Conservation (phyloP, 306 rosid species). For the Vigna radiata region DNA sequence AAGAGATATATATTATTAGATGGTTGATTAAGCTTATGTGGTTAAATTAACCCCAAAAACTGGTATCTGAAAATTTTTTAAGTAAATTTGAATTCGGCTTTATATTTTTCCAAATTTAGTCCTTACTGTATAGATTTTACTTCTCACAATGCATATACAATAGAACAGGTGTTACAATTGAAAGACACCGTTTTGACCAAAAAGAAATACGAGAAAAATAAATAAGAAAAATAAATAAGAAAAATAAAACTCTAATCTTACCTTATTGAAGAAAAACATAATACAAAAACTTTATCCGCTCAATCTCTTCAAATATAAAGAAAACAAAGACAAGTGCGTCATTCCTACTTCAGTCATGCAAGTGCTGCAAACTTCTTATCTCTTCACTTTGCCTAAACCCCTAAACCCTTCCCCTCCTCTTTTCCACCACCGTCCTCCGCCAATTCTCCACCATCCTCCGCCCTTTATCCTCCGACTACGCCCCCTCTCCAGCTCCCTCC, state of each 20-base stretch:
- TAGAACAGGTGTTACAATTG: too few species aligned
- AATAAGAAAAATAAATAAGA: neutral
- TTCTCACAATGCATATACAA: too few species aligned
- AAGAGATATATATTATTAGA: too few species aligned
- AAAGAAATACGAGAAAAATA: neutral
- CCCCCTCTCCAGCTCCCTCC: slow-evolving; percentile 33
- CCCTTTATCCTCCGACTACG: neutral
- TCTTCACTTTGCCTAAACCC: slow-evolving; percentile 76
- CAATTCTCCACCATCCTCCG: slow-evolving; percentile 35
- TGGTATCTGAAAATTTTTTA: too few species aligned
- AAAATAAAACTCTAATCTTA: neutral
- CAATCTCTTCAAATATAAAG: neutral
- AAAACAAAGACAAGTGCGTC: slow-evolving; percentile 14
- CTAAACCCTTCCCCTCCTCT: slow-evolving; percentile 52
- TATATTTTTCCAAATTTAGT: too few species aligned
- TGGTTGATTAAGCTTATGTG: too few species aligned
- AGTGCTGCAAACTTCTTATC: slow-evolving; percentile 65
- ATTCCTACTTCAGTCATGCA: slow-evolving; percentile 56
- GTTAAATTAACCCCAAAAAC: too few species aligned
- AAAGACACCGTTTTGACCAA: neutral
- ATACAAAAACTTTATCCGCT: slow-evolving; percentile 3
- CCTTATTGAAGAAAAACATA: neutral
- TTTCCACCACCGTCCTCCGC: slow-evolving; percentile 34
- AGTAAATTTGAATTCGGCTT: too few species aligned
- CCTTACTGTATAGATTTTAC: too few species aligned